A percentile compares a stretch with the other conserved stretches of the same genome.
These are phyloP conservation scores for Kregervanrija pseudodelftensis DNA, from an alignment of 805 yeast species.

Conservation along the genomic window DNA sequence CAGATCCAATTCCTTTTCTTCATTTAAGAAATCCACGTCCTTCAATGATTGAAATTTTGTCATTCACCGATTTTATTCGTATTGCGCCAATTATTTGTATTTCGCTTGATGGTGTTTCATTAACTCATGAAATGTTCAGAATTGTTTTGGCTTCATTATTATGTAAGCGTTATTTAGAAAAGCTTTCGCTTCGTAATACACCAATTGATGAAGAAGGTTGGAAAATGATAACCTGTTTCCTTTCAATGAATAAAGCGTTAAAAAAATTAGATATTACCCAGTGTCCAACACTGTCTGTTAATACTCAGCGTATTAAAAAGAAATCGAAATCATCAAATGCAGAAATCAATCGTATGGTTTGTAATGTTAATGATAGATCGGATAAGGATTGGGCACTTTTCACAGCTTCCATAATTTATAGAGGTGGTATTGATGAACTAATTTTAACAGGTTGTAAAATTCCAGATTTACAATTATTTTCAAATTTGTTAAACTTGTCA, in stretches of 20 bases:
- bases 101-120: constrained; percentile 69
- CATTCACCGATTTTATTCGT: constrained; percentile 82
- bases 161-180: constrained; percentile 59
- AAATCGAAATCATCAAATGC: constrained; percentile 16
- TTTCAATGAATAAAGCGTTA: constrained; percentile 53
- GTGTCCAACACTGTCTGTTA: constrained; percentile 42
- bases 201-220: constrained; percentile 68
- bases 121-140: constrained; percentile 71
- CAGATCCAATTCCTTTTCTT: constrained; percentile 64
- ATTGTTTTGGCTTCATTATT: constrained; percentile 65
- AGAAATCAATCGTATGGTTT: constrained; percentile 33
- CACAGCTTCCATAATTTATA: constrained; percentile 55
- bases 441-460: constrained; percentile 72
- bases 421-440: constrained; percentile 77
- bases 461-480: constrained; percentile 47
- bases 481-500: constrained; percentile 48
- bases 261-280: constrained; percentile 67
- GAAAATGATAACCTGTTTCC: constrained; percentile 70
- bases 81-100: constrained; percentile 76
- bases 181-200: constrained; percentile 72
- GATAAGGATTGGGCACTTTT: constrained; percentile 80
- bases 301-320: constrained; percentile 32
- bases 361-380: constrained; percentile 50
- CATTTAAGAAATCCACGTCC: constrained; percentile 85
- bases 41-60: constrained; percentile 76